phyloP scores from a whole-genome alignment of 345 rosid species.

The Punica granatum region DNA sequence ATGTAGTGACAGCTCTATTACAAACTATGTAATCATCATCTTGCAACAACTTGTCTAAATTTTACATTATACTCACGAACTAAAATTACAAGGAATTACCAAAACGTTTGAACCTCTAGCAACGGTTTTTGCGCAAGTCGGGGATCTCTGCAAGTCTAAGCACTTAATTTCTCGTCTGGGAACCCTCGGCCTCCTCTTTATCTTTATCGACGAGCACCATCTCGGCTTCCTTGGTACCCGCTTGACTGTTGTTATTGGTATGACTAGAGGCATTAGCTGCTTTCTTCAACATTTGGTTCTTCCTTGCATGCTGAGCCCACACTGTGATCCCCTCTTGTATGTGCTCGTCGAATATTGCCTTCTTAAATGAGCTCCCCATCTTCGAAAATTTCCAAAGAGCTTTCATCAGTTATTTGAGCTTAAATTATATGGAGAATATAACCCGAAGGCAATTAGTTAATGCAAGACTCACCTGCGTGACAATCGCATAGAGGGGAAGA shows the following conservation, averaged over 20 bases:
- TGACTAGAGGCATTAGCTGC: constrained; percentile 22
- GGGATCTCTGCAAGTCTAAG: neutral
- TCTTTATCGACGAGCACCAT: neutral
- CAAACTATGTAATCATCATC: neutral
- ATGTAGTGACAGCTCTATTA: neutral
- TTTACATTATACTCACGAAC: neutral
- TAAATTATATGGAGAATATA: neutral
- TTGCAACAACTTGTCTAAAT: neutral
- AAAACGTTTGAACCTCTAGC: neutral
- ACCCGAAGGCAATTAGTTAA: neutral
- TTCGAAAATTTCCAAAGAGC: constrained; percentile 11
- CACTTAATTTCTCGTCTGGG: neutral
- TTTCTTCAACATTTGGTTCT: constrained; percentile 34
- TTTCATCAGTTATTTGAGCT: neutral
- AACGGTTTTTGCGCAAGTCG: neutral
- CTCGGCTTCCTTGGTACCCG: neutral
- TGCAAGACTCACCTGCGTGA: constrained; percentile 49
- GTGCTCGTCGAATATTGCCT: constrained; percentile 68
- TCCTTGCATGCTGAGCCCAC: constrained; percentile 65
- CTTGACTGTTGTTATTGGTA: neutral
- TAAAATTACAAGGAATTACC: neutral
- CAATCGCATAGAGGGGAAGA: constrained; percentile 81
- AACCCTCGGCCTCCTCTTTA: neutral
- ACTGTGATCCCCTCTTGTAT: constrained; percentile 50
- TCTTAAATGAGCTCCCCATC: constrained; percentile 88